phyloP scores from a whole-genome alignment of 1,284 basidiomycete genomes.

The Termitomyces sp. region DNA sequence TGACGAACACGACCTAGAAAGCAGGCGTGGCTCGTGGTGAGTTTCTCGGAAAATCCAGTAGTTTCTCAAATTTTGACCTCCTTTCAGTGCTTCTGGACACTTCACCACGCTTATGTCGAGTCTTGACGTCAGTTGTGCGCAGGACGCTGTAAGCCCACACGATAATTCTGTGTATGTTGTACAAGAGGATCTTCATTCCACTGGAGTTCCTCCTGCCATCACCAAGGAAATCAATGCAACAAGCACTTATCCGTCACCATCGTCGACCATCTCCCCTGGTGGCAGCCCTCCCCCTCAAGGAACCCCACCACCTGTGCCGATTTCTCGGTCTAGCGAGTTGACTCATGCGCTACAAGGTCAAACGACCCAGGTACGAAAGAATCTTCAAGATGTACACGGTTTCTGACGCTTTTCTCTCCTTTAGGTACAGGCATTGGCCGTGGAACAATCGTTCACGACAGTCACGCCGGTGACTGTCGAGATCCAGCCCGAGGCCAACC shows the following conservation, averaged over 20 bases:
- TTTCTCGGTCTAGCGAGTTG: constrained; percentile 42
- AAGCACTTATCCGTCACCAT: constrained; percentile 33
- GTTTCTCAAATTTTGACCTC: constrained; percentile 4
- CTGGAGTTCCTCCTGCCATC: constrained; percentile 13
- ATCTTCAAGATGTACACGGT: not conserved
- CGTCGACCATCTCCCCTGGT: constrained; percentile 40
- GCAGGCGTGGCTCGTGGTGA: constrained; percentile 48
- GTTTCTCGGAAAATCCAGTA: constrained; percentile 20
- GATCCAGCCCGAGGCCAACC: constrained; percentile 3
- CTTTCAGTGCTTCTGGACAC: constrained; percentile 28
- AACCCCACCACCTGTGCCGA: constrained; percentile 24
- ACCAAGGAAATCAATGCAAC: constrained; percentile 16
- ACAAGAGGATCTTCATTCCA: constrained; percentile 25
- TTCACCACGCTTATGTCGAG: constrained; percentile 44
- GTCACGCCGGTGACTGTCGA: constrained; percentile 1
- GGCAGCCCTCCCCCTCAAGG: constrained; percentile 37
- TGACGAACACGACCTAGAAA: constrained; percentile 29
- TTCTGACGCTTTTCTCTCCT: not conserved
- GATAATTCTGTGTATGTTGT: constrained; percentile 21
- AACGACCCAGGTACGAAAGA: constrained; percentile 28
- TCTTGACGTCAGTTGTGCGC: constrained; percentile 38
- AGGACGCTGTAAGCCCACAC: constrained; percentile 18
- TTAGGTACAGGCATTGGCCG: constrained; percentile 2
- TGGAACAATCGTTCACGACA: constrained; percentile 5
- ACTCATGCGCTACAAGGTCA: constrained; percentile 39